These are phyloP conservation scores for Pisolithus sp. DNA, from an alignment of 768 basidiomycete species.

Conservation along the genomic window DNA sequence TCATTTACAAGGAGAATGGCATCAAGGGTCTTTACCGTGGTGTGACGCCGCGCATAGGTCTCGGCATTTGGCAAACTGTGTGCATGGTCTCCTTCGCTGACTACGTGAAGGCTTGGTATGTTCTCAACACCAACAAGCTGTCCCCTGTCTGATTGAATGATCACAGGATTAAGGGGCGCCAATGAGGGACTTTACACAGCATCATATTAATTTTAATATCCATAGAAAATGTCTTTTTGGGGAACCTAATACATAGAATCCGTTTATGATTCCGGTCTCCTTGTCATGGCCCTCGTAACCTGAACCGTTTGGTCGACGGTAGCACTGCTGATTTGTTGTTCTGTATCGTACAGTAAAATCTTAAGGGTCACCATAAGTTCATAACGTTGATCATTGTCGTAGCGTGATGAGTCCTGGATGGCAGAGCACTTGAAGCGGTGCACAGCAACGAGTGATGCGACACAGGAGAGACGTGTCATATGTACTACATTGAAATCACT, in stretches of 20 bases:
- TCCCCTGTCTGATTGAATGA: conserved; percentile 9
- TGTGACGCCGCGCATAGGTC: conserved; percentile 92
- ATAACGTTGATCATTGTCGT: too few relatives aligned
- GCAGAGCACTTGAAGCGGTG: too few relatives aligned
- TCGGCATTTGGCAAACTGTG: conserved; percentile 95
- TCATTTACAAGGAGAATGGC: conserved; percentile 95
- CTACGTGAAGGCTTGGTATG: conserved; percentile 84
- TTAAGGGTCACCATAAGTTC: too few relatives aligned
- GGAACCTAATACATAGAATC: background rate
- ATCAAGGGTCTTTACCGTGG: conserved; percentile 96
- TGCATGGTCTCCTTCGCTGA: conserved; percentile 99
- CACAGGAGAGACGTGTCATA: too few relatives aligned
- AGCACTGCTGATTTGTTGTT: too few relatives aligned
- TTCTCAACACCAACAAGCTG: background rate
- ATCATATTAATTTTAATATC: conserved; percentile 2
- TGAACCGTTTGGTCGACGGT: too few relatives aligned
- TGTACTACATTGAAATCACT: too few relatives aligned
- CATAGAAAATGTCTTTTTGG: conserved; percentile 12
- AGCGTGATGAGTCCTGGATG: too few relatives aligned
- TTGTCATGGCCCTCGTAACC: too few relatives aligned
- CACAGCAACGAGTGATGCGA: too few relatives aligned
- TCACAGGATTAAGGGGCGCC: conserved; percentile 46
- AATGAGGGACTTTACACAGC: conserved; percentile 13
- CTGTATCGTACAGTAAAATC: too few relatives aligned
- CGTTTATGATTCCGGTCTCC: too few relatives aligned